A percentile compares a stretch with the other conserved stretches of the same genome.
phyloP scores from a whole-genome alignment of 2,329 filamentous ascomycete species.

The Pseudogymnoascus sp. region DNA sequence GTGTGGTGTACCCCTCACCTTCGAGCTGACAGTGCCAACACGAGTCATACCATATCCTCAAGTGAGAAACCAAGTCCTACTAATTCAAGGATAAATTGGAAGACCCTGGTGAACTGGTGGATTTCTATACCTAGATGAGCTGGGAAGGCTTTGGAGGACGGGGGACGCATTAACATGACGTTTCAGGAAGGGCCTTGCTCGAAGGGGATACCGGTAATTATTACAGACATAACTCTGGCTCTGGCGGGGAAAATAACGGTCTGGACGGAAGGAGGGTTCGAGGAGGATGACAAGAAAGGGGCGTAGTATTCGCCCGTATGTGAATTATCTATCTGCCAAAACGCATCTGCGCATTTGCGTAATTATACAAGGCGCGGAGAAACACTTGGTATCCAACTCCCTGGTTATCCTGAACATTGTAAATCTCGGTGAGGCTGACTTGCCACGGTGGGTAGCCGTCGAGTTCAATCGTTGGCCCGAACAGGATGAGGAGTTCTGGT shows the following conservation, averaged over 20 bases:
- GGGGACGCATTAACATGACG: too few species aligned
- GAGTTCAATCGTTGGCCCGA: constrained; percentile 74
- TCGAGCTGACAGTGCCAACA: too few species aligned
- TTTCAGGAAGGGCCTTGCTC: constrained; percentile 57
- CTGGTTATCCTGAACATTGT: constrained; percentile 66
- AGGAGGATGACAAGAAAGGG: background rate
- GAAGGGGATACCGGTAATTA: constrained; percentile 73
- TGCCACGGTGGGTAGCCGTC: constrained; percentile 97
- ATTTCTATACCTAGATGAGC: too few species aligned
- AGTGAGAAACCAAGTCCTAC: too few species aligned
- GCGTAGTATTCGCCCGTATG: constrained; percentile 2
- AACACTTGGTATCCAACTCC: constrained; percentile 93
- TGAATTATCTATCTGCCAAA: constrained; percentile 52
- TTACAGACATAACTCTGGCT: constrained; percentile 59
- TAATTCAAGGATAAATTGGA: too few species aligned
- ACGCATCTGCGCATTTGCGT: constrained; percentile 80
- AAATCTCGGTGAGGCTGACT: constrained; percentile 89
- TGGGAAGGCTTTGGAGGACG: too few species aligned
- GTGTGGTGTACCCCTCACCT: too few species aligned
- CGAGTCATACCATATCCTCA: too few species aligned
- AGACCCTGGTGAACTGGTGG: too few species aligned
- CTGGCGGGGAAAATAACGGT: constrained; percentile 41
- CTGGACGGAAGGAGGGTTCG: constrained; percentile 5
- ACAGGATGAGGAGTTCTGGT: constrained; percentile 82
- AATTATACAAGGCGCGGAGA: constrained; percentile 74